Conservation (phyloP, 2,329 filamentous ascomycete genomes). For the Tolypocladium ovalisporum region DNA sequence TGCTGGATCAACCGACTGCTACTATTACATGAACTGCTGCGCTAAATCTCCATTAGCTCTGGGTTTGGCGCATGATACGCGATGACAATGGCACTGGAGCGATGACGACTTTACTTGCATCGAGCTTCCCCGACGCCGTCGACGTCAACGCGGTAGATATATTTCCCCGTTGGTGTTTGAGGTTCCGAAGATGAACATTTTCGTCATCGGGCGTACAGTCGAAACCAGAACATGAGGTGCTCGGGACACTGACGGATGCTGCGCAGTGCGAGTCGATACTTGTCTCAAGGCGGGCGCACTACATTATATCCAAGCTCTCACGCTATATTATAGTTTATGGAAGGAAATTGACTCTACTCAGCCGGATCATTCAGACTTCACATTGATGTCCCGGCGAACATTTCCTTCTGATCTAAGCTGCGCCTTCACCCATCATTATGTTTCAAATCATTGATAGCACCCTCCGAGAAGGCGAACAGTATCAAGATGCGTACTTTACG, state of each 20-base stretch:
- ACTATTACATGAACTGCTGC: no score
- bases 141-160: neutral
- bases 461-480: neutral
- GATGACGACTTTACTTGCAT: neutral
- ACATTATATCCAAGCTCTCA: neutral
- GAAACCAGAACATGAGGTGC: neutral
- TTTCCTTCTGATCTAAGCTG: neutral
- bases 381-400: neutral
- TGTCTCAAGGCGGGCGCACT: neutral
- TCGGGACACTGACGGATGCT: neutral
- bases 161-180: neutral
- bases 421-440: neutral
- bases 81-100: no score
- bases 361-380: neutral
- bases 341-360: neutral
- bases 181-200: neutral
- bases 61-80: neutral
- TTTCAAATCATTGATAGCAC: neutral
- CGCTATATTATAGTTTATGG: neutral
- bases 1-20: neutral
- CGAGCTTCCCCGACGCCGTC: neutral
- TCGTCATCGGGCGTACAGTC: neutral
- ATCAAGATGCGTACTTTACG: neutral
- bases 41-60: no score
- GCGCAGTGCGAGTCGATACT: neutral